phyloP scores from a whole-genome alignment of 179 eudicot species.

The Vitellaria paradoxa region DNA sequence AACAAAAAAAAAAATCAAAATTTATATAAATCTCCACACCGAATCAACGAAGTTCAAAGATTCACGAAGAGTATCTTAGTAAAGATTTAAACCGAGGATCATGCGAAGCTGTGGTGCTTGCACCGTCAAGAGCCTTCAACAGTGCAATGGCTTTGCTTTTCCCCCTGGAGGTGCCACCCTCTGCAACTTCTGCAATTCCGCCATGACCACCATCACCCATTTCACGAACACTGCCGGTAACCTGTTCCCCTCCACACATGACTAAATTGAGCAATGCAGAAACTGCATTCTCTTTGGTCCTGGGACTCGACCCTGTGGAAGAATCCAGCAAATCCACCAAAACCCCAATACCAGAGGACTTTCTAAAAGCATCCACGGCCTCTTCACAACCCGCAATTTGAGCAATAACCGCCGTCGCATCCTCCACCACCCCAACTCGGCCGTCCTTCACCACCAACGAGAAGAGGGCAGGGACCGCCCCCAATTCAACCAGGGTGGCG shows the following conservation, averaged over 20 bases:
- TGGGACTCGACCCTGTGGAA: slow-evolving; percentile 42
- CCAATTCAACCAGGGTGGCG: slow-evolving; percentile 47
- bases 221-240: slow-evolving; percentile 39
- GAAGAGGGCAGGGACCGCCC: slow-evolving; percentile 52
- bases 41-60: background rate
- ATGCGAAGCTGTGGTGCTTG: background rate
- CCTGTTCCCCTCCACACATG: slow-evolving; percentile 48
- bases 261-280: slow-evolving; percentile 67
- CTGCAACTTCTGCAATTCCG: slow-evolving; percentile 54
- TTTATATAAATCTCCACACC: no score
- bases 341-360: slow-evolving; percentile 53
- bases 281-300: slow-evolving; percentile 72
- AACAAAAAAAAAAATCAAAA: no score
- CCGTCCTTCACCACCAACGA: slow-evolving; percentile 55
- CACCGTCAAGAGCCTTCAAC: slow-evolving; percentile 13
- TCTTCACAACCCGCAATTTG: slow-evolving; percentile 66
- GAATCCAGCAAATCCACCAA: slow-evolving; percentile 64
- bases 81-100: slow-evolving; percentile 11
- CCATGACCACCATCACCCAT: slow-evolving; percentile 37
- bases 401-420: slow-evolving; percentile 78
- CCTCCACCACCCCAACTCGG: slow-evolving; percentile 62
- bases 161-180: slow-evolving; percentile 63
- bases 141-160: slow-evolving; percentile 29
- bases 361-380: slow-evolving; percentile 36
- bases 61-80: slow-evolving; percentile 10